Evolutionary conservation across 306 rosid species (phyloP).

Genomic region (Geum urbanum): DNA sequence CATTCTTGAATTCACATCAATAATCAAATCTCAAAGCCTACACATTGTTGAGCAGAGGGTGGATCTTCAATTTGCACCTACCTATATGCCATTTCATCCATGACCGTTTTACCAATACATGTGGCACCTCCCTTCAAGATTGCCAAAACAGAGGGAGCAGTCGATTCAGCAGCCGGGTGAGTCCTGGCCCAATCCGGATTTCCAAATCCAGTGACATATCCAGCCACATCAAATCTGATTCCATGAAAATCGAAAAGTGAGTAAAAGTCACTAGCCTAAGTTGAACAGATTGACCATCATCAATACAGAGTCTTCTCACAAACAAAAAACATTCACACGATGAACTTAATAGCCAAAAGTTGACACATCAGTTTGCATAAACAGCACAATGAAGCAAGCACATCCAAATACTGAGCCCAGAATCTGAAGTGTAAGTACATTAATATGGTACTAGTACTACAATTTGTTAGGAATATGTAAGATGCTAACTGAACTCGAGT

Average conservation of each 20-base stretch:
- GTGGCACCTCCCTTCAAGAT: slow-evolving; percentile 74
- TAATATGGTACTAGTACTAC: no score
- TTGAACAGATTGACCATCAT: neutral
- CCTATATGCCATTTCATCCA: slow-evolving; percentile 99
- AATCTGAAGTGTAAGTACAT: neutral
- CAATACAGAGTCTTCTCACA: neutral
- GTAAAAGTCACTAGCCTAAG: neutral
- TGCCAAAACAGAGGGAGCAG: slow-evolving; percentile 64
- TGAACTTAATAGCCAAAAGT: neutral
- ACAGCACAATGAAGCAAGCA: slow-evolving; percentile 1
- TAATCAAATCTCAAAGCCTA: neutral
- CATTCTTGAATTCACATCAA: neutral
- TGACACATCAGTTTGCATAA: neutral
- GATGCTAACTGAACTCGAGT: neutral
- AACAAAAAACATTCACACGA: neutral
- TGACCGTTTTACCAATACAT: slow-evolving; percentile 72
- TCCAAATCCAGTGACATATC: slow-evolving; percentile 74
- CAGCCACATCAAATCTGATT: slow-evolving; percentile 78
- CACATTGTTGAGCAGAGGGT: neutral
- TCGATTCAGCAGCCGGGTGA: slow-evolving; percentile 64
- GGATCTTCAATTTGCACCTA: slow-evolving; percentile 12
- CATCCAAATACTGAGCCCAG: neutral
- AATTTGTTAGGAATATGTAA: neutral
- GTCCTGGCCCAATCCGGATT: slow-evolving; percentile 93
- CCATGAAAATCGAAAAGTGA: neutral